Conservation (phyloP, 2,329 filamentous ascomycete species). For the Neonectria ditissima region DNA sequence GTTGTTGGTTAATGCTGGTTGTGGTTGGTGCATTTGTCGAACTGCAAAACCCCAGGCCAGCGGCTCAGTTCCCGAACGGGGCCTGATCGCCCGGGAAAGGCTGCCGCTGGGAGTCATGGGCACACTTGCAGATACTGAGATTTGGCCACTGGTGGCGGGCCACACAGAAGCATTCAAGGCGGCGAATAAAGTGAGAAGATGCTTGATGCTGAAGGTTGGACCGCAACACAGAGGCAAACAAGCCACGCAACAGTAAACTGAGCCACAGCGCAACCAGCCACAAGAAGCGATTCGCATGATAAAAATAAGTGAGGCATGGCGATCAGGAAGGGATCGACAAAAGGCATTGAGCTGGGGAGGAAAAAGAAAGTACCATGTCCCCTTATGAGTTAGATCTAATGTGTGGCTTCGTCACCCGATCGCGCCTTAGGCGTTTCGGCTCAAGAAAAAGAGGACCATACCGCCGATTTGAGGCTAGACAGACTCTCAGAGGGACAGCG, state of each 20-base stretch:
- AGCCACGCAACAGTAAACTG: constrained; percentile 22
- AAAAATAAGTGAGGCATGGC: constrained; percentile 26
- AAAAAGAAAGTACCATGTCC: constrained; percentile 17
- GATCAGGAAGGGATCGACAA: constrained; percentile 22
- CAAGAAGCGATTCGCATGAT: constrained; percentile 19
- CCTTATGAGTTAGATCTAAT: neutral
- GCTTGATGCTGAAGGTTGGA: neutral
- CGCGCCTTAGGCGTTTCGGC: constrained; percentile 1
- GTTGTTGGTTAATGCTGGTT: constrained; percentile 2
- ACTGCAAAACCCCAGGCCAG: constrained; percentile 15
- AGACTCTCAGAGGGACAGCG: neutral
- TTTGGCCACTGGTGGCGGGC: constrained; percentile 9
- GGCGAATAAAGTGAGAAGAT: constrained; percentile 3
- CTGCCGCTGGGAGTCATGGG: constrained; percentile 15
- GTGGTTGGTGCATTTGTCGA: constrained; percentile 4
- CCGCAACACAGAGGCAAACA: constrained; percentile 16
- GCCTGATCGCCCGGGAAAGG: constrained; percentile 24
- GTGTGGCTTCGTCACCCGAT: constrained; percentile 21
- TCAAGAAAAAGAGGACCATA: neutral
- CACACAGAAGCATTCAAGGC: constrained; percentile 1
- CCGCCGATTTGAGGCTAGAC: neutral
- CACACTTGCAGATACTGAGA: constrained; percentile 6
- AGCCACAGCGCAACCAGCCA: constrained; percentile 10
- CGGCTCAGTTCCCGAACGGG: constrained; percentile 22
- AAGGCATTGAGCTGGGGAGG: constrained; percentile 12